phyloP scores from a whole-genome alignment of 192 early-diverging fungal species.

The Coemansia sp. region DNA sequence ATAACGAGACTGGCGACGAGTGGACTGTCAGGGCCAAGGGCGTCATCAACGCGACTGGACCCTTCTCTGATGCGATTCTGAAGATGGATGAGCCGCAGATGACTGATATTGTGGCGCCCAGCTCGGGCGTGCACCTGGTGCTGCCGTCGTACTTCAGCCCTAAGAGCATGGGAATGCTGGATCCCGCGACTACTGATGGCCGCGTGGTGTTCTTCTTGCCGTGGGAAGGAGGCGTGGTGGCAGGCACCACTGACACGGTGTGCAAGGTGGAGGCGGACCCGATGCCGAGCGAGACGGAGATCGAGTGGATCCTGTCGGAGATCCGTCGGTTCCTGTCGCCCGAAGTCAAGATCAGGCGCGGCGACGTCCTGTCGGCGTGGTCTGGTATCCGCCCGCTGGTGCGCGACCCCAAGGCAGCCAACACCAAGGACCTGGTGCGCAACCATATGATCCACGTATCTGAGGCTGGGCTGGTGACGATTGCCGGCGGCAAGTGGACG shows the following conservation, averaged over 20 bases:
- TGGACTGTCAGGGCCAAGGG: constrained; percentile 88
- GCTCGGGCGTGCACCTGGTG: constrained; percentile 91
- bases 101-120: constrained; percentile 87
- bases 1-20: constrained; percentile 82
- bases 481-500: constrained; percentile 99
- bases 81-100: constrained; percentile 81
- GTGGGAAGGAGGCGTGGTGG: constrained; percentile 95
- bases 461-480: constrained; percentile 79
- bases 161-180: constrained; percentile 91
- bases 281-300: constrained; percentile 87
- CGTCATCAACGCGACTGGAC: constrained; percentile 88
- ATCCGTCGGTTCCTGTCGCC: constrained; percentile 84
- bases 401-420: constrained; percentile 90
- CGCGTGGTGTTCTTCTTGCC: constrained; percentile 97
- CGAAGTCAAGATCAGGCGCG: constrained; percentile 95
- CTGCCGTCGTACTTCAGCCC: constrained; percentile 95
- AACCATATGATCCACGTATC: constrained; percentile 97
- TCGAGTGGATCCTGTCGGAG: constrained; percentile 93
- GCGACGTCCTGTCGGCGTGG: constrained; percentile 98
- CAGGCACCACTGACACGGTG: constrained; percentile 94
- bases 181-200: constrained; percentile 90
- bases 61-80: constrained; percentile 79
- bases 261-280: constrained; percentile 82
- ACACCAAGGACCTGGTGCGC: constrained; percentile 89
- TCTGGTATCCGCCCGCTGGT: constrained; percentile 95